Percentiles rank a stretch among this genome's conserved stretches.
Evolutionary conservation across 257 asterid species (phyloP).

Genomic region (Ligustrum vulgare): DNA sequence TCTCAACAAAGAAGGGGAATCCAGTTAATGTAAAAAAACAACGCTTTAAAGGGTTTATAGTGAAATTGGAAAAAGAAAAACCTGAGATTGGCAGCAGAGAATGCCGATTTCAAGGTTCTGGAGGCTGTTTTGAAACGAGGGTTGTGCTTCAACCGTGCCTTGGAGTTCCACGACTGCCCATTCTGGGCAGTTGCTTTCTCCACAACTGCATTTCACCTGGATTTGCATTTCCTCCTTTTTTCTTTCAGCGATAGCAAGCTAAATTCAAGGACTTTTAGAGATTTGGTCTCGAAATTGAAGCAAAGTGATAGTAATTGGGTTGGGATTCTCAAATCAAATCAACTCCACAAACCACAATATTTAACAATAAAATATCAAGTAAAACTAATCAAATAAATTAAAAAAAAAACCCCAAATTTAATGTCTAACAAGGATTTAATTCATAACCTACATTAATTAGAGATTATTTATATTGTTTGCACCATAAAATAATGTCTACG

Average conservation of each 20-base stretch:
- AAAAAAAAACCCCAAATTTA: too few relatives aligned
- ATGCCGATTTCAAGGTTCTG: slow-evolving; percentile 77
- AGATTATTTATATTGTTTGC: too few relatives aligned
- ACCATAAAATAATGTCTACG: too few relatives aligned
- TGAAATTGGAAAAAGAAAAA: slow-evolving; percentile 9
- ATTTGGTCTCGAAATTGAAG: slow-evolving; percentile 8
- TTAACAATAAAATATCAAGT: too few relatives aligned
- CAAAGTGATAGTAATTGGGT: not conserved
- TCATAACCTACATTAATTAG: too few relatives aligned
- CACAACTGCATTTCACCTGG: slow-evolving; percentile 83
- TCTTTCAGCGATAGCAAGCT: not conserved
- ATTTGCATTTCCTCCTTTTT: slow-evolving; percentile 51
- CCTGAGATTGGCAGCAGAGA: slow-evolving; percentile 95
- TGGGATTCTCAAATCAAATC: too few relatives aligned
- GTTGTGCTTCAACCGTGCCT: slow-evolving; percentile 81
- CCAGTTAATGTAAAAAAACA: not conserved
- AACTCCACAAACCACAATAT: too few relatives aligned
- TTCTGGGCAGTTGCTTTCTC: slow-evolving; percentile 74
- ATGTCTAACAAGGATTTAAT: too few relatives aligned
- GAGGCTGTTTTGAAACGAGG: slow-evolving; percentile 52
- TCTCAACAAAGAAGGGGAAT: not conserved
- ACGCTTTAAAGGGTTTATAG: not conserved
- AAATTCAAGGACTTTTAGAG: slow-evolving; percentile 12
- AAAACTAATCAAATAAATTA: too few relatives aligned
- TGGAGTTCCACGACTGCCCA: slow-evolving; percentile 94